A percentile compares a stretch with the other conserved stretches of the same genome.
These are phyloP conservation scores for Aureobasidium leucospermi DNA, from an alignment of 2,329 filamentous ascomycete species.

Conservation along the genomic window DNA sequence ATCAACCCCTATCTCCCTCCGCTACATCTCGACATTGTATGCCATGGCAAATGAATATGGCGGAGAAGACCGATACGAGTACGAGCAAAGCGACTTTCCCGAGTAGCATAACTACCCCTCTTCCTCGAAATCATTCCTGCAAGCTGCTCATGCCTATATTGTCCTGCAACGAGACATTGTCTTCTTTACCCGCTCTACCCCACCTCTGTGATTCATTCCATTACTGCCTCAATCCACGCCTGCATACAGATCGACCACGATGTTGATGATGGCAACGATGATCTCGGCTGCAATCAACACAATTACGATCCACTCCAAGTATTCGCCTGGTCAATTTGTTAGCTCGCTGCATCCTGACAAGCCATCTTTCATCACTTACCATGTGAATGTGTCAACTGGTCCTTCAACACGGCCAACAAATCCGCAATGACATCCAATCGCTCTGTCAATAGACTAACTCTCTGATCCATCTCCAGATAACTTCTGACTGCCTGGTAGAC, in stretches of 20 bases:
- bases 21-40: background rate
- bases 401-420: conserved; percentile 84
- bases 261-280: conserved; percentile 77
- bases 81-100: background rate
- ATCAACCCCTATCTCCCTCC: background rate
- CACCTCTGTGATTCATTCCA: background rate
- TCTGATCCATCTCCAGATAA: conserved; percentile 97
- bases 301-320: conserved; percentile 62
- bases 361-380: conserved; percentile 51
- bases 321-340: conserved; percentile 35
- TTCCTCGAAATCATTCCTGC: background rate
- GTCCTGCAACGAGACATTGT: conserved; percentile 1
- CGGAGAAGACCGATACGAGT: background rate
- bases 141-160: background rate
- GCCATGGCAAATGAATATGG: background rate
- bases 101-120: background rate
- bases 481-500: conserved; percentile 92
- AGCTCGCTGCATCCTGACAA: conserved; percentile 52
- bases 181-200: no score
- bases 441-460: conserved; percentile 82
- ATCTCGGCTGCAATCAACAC: conserved; percentile 94
- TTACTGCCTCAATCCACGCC: conserved; percentile 25
- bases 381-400: conserved; percentile 89
- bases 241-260: conserved; percentile 86
- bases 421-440: conserved; percentile 89